Evolutionary conservation across 2,329 filamentous ascomycete genomes (phyloP).

Genomic region (Basipetospora chlamydospora): DNA sequence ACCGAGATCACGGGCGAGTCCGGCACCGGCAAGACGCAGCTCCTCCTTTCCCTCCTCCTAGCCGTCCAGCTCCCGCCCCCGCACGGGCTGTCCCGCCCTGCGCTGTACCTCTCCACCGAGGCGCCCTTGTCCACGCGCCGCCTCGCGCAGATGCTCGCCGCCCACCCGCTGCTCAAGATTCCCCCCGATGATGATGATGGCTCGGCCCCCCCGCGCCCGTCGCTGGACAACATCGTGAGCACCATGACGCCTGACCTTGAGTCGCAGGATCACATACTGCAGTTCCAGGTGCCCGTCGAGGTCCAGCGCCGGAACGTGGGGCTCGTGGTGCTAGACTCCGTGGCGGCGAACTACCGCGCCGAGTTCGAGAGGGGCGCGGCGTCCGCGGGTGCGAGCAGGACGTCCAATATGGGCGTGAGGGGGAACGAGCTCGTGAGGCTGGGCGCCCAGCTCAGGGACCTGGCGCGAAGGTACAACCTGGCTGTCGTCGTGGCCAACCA

Average conservation of each 20-base stretch:
- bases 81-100: constrained; percentile 53
- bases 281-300: constrained; percentile 81
- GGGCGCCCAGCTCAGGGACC: constrained; percentile 57
- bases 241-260: constrained; percentile 82
- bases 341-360: constrained; percentile 89
- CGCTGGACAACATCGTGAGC: constrained; percentile 62
- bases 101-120: constrained; percentile 91
- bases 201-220: constrained; percentile 28
- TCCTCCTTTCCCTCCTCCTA: constrained; percentile 73
- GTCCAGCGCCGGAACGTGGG: constrained; percentile 63
- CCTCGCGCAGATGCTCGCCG: constrained; percentile 61
- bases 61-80: constrained; percentile 69
- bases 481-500: constrained; percentile 91
- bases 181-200: too few relatives aligned
- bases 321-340: constrained; percentile 75
- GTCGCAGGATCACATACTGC: constrained; percentile 86
- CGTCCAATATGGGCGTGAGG: constrained; percentile 56
- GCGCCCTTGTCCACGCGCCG: constrained; percentile 69
- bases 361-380: constrained; percentile 55
- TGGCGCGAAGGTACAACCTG: constrained; percentile 61
- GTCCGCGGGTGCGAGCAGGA: constrained; percentile 18
- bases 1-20: constrained; percentile 89
- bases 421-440: constrained; percentile 64
- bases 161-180: constrained; percentile 48
- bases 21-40: constrained; percentile 88